phyloP scores from a whole-genome alignment of 148 eudicot species.

The Beta vulgaris region DNA sequence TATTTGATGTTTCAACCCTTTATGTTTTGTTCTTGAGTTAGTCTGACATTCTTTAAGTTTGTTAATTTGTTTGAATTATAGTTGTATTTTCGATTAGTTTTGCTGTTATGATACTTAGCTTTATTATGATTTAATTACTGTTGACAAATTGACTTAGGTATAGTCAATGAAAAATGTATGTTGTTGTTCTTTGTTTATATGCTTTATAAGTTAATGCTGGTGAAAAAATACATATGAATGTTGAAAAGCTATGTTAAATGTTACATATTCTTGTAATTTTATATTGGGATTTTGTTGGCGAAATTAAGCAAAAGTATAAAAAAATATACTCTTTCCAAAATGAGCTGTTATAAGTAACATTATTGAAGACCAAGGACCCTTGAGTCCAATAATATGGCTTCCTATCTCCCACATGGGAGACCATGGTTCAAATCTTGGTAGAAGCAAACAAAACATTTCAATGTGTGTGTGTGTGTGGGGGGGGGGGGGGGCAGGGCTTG shows the following conservation, averaged over 20 bases:
- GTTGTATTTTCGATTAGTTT: neutral
- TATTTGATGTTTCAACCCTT: neutral
- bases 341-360: neutral
- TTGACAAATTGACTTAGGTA: neutral
- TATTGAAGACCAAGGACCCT: too few species aligned
- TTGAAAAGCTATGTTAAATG: neutral
- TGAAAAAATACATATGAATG: neutral
- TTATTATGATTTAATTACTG: neutral
- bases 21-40: too few species aligned
- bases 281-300: neutral
- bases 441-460: too few species aligned
- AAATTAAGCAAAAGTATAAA: neutral
- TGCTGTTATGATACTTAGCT: neutral
- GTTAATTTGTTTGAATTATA: too few species aligned
- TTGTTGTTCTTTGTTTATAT: neutral
- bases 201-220: neutral
- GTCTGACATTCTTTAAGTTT: too few species aligned
- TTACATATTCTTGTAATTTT: neutral
- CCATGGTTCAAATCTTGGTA: too few species aligned
- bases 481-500: too few species aligned
- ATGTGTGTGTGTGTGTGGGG: too few species aligned
- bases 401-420: too few species aligned
- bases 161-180: neutral
- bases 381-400: too few species aligned
- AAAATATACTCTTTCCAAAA: neutral